Conservation (phyloP, 257 asterid species). For the Lithospermum erythrorhizon region DNA sequence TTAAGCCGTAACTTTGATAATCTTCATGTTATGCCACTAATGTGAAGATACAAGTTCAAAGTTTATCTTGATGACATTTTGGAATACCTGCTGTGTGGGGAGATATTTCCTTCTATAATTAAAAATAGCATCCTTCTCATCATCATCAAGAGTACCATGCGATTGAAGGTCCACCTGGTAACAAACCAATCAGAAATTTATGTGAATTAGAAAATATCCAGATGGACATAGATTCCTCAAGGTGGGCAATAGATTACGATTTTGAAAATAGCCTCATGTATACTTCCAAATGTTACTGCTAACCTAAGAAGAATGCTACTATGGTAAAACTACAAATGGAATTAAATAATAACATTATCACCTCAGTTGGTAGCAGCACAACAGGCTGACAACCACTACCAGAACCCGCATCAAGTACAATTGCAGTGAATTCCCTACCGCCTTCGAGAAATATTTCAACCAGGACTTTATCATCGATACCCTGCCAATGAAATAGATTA, state of each 20-base stretch:
- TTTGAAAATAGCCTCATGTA: neutral
- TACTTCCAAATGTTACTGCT: neutral
- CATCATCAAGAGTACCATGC: conserved; percentile 32
- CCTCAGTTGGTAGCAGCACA: conserved; percentile 83
- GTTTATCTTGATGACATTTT: conserved; percentile 1
- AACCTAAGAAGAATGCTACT: neutral
- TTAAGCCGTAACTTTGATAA: neutral
- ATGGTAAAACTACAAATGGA: neutral
- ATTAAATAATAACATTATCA: conserved; percentile 9
- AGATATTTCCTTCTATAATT: conserved; percentile 74
- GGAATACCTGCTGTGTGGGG: conserved; percentile 71
- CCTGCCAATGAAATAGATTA: conserved; percentile 33
- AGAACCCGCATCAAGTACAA: conserved; percentile 74
- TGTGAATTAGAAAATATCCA: neutral
- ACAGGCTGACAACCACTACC: conserved; percentile 56
- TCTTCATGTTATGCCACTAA: neutral
- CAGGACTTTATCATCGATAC: conserved; percentile 73
- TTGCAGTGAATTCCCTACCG: conserved; percentile 81
- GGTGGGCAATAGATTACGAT: neutral
- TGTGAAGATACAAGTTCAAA: neutral
- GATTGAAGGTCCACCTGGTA: conserved; percentile 74
- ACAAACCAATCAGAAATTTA: conserved; percentile 1
- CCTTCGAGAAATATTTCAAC: conserved; percentile 82
- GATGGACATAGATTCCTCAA: neutral
- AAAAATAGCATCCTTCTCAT: conserved; percentile 67